Evolutionary conservation across 768 basidiomycete species (phyloP).

Genomic region (Lactarius sanguifluus): DNA sequence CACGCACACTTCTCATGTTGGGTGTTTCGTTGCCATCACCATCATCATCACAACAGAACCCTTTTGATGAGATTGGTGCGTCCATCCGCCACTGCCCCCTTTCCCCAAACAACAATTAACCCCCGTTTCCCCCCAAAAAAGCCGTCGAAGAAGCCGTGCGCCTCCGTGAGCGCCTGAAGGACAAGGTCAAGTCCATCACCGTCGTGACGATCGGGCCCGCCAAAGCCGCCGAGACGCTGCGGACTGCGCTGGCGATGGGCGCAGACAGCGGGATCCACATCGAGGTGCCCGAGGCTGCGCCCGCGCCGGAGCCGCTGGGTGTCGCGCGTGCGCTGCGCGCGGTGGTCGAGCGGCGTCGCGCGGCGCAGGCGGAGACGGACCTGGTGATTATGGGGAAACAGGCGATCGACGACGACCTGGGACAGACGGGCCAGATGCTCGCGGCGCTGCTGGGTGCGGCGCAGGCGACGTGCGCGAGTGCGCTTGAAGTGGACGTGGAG

Average conservation of each 20-base stretch:
- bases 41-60: conserved; percentile 60
- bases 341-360: conserved; percentile 62
- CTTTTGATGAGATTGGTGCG: conserved; percentile 97
- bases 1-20: neutral
- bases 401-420: conserved; percentile 95
- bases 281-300: conserved; percentile 71
- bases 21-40: neutral
- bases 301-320: conserved; percentile 84
- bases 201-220: conserved; percentile 93
- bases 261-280: conserved; percentile 93
- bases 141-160: conserved; percentile 98
- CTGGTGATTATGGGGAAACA: conserved; percentile 97
- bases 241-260: conserved; percentile 97
- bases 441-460: conserved; percentile 90
- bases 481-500: conserved; percentile 66
- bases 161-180: conserved; percentile 81
- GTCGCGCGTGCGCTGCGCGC: conserved; percentile 85
- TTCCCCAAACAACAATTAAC: neutral
- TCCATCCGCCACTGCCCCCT: conserved; percentile 11
- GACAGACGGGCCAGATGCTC: conserved; percentile 96
- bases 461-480: conserved; percentile 94
- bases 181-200: conserved; percentile 78
- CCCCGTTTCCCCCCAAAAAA: conserved; percentile 40
- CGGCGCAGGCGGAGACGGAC: no score
- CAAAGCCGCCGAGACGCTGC: conserved; percentile 85